Conservation (phyloP, 768 basidiomycete species). For the Gloeostereum incarnatum region DNA sequence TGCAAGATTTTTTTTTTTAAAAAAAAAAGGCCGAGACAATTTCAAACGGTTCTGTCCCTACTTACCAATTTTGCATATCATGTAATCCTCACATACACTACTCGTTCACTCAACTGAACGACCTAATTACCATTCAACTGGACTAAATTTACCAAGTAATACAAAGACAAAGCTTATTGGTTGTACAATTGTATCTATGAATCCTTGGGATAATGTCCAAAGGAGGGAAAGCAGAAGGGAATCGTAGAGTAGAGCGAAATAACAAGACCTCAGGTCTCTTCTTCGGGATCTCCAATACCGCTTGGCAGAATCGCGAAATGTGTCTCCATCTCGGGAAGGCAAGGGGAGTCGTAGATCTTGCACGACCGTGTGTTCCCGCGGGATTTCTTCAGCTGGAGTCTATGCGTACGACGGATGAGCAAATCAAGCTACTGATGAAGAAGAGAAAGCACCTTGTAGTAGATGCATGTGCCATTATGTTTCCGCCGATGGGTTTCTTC, state of each 20-base stretch:
- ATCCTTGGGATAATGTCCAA: background rate
- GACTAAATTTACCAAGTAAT: constrained; percentile 18
- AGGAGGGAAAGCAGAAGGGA: background rate
- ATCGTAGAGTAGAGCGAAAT: background rate
- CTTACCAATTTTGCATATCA: no score
- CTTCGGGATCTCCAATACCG: constrained; percentile 93
- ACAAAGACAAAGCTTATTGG: background rate
- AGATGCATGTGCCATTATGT: constrained; percentile 98
- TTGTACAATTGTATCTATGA: background rate
- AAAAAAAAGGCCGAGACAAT: no score
- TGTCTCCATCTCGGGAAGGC: constrained; percentile 92
- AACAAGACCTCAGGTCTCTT: constrained; percentile 43
- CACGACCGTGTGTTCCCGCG: constrained; percentile 88
- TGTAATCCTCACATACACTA: no score
- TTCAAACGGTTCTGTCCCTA: no score
- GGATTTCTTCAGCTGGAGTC: constrained; percentile 86
- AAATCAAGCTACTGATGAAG: constrained; percentile 1
- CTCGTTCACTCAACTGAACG: constrained; percentile 26
- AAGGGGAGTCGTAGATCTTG: constrained; percentile 97
- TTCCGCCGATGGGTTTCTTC: constrained; percentile 98
- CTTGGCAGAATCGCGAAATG: constrained; percentile 88
- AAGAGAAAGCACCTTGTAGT: constrained; percentile 68
- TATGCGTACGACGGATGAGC: constrained; percentile 18
- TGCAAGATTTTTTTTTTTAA: no score
- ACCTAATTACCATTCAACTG: constrained; percentile 40